Base-by-base conservation (phyloP, 306 rosid species). In the Senna tora region DNA sequence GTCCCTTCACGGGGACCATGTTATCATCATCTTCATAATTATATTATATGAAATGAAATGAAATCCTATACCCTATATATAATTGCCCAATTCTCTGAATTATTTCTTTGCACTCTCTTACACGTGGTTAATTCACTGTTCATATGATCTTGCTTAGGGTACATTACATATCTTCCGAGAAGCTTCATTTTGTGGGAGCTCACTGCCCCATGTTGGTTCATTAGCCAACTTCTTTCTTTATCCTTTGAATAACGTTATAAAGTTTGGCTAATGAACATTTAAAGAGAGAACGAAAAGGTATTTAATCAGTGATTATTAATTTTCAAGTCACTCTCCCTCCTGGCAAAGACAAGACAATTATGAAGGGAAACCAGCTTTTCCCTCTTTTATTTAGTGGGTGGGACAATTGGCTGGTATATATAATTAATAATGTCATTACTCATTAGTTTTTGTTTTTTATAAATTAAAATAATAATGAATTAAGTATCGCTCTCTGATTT, bases 1-100 rank as follows among this genome's bases (percentile, higher is more conserved):
- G 66, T 30, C 66, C 75, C 75, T 66, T 60, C 28, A 67, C 28
- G 75, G 50, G 71, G 83, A 12, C 57, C 78, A 64, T 71, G 57
- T 41, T n/a, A 19, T 17, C 28, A 8, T 19, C 56, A 3, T 50
- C 25, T 6, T 33, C 38, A 1, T 25, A 25, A 25, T 25, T 25
- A 25, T 25, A 25, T 25, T 41, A 41, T 1, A 41, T 41, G 14
- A 11, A 41, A 13, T 14, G 17, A 41, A 0, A 41, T 41, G 14
- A 11, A 41, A 13, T 14, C 50, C 16, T 45, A 14, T 0, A 6
- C 53, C 15, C 12, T 14, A 14, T 45, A 12, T 63, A 64, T 65
- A 34, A 65, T 16, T 16, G 36, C 28, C 39, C 52, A 14, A 19
- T 14, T 49, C 0, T 38, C 0, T 38, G 32, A 20, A 20, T 33